Evolutionary conservation across 768 basidiomycete species (phyloP).

Genomic region (Boletus tomentosulus): DNA sequence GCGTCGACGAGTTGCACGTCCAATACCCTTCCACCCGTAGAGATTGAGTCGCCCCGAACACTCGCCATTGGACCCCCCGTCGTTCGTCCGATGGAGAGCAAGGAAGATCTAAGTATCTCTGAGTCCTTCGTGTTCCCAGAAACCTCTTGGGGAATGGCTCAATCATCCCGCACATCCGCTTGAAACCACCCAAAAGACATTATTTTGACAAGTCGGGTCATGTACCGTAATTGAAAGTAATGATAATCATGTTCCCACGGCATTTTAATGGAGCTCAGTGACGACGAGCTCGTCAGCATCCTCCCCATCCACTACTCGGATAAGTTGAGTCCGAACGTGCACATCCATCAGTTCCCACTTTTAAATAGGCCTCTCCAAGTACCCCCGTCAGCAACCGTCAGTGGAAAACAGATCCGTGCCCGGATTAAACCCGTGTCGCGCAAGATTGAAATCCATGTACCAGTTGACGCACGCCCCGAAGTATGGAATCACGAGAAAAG

Average conservation of each 20-base stretch:
- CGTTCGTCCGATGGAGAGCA: slow-evolving; percentile 1
- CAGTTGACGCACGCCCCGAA: slow-evolving; percentile 74
- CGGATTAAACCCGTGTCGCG: slow-evolving; percentile 62
- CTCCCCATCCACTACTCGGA: slow-evolving; percentile 74
- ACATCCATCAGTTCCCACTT: slow-evolving; percentile 80
- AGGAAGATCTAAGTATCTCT: slow-evolving; percentile 2
- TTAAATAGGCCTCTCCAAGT: slow-evolving; percentile 67
- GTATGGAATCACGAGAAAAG: slow-evolving; percentile 78
- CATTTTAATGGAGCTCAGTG: slow-evolving; percentile 17
- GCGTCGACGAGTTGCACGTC: slow-evolving; percentile 15
- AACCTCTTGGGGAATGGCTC: slow-evolving; percentile 4
- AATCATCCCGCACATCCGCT: neutral
- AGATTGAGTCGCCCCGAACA: slow-evolving; percentile 6
- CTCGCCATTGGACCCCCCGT: neutral
- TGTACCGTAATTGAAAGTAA: neutral
- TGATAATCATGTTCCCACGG: slow-evolving; percentile 16
- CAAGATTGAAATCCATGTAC: slow-evolving; percentile 74
- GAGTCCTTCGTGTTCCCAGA: neutral
- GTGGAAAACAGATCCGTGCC: slow-evolving; percentile 74
- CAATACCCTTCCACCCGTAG: slow-evolving; percentile 8
- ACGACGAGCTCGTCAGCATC: slow-evolving; percentile 62
- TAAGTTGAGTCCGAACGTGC: slow-evolving; percentile 55
- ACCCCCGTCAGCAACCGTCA: slow-evolving; percentile 67
- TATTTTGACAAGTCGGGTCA: slow-evolving; percentile 5
- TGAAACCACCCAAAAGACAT: neutral